Evolutionary conservation across 2,329 filamentous ascomycete species (phyloP).

Genomic region (Mycosphaerelloides madeirae): DNA sequence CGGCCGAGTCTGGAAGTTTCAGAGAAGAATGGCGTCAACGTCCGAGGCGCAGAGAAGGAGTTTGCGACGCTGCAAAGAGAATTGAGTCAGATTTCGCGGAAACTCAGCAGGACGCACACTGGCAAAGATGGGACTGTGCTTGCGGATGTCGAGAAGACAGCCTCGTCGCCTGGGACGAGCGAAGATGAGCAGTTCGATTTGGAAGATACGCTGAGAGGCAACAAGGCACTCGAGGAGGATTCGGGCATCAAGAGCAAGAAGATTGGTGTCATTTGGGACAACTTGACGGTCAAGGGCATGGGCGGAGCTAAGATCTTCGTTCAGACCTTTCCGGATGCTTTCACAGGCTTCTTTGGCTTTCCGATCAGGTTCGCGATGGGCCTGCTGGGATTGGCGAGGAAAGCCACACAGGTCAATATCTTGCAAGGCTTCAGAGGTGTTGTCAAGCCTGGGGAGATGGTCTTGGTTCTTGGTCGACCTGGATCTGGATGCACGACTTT

Average conservation of each 20-base stretch:
- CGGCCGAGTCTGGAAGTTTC: conserved; percentile 1
- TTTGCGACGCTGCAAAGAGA: conserved; percentile 60
- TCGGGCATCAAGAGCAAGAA: conserved; percentile 73
- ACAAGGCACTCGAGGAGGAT: conserved; percentile 64
- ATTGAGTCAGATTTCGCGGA: conserved; percentile 41
- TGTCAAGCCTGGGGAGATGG: conserved; percentile 79
- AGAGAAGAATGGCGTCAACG: conserved; percentile 50
- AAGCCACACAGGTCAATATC: conserved; percentile 67
- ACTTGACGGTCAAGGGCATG: conserved; percentile 59
- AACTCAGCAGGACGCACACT: conserved; percentile 37
- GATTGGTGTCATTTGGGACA: conserved; percentile 62
- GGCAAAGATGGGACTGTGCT: conserved; percentile 39
- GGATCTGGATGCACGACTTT: conserved; percentile 57
- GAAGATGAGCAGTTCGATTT: conserved; percentile 65
- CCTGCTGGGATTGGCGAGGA: conserved; percentile 61
- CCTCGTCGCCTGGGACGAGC: conserved; percentile 39
- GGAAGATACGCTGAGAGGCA: conserved; percentile 67
- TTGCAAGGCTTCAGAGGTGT: conserved; percentile 63
- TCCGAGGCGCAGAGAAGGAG: conserved; percentile 64
- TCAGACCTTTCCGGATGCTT: conserved; percentile 56
- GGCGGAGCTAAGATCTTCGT: conserved; percentile 60
- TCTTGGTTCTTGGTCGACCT: conserved; percentile 73
- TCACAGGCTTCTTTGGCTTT: conserved; percentile 65
- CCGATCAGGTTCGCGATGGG: conserved; percentile 57
- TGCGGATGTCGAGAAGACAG: conserved; percentile 57